A percentile compares a stretch with the other conserved stretches of the same genome.
These are phyloP conservation scores for Cordyceps farinosa DNA, from an alignment of 2,329 filamentous ascomycete species.

Conservation along the genomic window DNA sequence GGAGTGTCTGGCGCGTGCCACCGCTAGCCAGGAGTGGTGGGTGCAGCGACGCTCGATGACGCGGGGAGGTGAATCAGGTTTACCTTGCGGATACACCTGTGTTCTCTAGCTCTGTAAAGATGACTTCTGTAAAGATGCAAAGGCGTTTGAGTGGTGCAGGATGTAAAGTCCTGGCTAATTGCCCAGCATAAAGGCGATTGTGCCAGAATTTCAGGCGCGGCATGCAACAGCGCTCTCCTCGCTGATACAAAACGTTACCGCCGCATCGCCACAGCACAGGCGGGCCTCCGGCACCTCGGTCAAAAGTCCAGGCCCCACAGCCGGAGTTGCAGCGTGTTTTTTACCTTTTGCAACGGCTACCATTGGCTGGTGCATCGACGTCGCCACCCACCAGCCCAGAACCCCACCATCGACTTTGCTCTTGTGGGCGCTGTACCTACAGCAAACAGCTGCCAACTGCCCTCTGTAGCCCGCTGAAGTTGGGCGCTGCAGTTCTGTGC, in stretches of 20 bases:
- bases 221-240: background rate
- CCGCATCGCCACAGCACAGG: background rate
- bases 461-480: background rate
- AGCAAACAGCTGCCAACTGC: background rate
- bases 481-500: background rate
- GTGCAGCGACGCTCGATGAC: constrained; percentile 2
- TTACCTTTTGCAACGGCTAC: background rate
- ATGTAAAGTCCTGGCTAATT: background rate
- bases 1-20: background rate
- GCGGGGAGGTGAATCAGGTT: constrained; percentile 1
- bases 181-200: background rate
- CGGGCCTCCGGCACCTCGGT: constrained; percentile 14
- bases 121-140: no score
- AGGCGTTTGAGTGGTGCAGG: no score
- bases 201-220: no score
- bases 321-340: background rate
- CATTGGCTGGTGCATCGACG: background rate
- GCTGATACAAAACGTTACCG: background rate
- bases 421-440: background rate
- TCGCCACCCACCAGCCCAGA: background rate
- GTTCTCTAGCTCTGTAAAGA: no score
- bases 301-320: constrained; percentile 5
- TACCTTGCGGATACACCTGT: no score
- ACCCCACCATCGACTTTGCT: background rate
- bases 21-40: constrained; percentile 1